phyloP scores from a whole-genome alignment of 768 basidiomycete species.

The Melanogaster broomeanus region DNA sequence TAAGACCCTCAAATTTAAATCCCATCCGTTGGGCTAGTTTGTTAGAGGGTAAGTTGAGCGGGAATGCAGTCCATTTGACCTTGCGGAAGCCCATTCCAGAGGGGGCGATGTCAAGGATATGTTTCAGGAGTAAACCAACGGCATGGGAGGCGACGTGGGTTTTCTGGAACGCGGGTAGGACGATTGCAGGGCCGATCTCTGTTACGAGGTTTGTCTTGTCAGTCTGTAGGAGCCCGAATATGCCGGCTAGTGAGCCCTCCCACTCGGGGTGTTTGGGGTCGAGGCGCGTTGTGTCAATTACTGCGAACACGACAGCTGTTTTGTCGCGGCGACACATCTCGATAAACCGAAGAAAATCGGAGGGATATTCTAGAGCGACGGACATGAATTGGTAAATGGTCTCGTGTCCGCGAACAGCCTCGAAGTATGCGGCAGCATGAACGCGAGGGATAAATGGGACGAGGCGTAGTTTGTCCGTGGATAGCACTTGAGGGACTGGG shows the following conservation, averaged over 20 bases:
- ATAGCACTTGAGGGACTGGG: conserved; percentile 10
- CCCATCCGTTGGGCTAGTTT: conserved; percentile 46
- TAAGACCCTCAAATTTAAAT: conserved; percentile 43
- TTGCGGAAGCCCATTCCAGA: conserved; percentile 46
- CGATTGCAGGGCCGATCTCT: conserved; percentile 36
- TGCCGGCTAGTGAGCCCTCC: conserved; percentile 37
- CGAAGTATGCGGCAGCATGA: conserved; percentile 17
- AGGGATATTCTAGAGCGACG: conserved; percentile 7
- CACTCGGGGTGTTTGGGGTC: conserved; percentile 27
- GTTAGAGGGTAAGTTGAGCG: conserved; percentile 38
- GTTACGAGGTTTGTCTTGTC: conserved; percentile 17
- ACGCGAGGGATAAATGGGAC: conserved; percentile 22
- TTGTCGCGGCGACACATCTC: conserved; percentile 10
- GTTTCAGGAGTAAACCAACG: conserved; percentile 34
- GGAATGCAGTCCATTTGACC: conserved; percentile 44
- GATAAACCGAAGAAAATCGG: conserved; percentile 9
- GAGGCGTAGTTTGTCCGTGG: conserved; percentile 18
- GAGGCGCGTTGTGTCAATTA: conserved; percentile 40
- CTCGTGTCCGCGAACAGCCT: conserved; percentile 20
- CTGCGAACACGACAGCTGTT: conserved; percentile 33
- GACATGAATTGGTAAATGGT: conserved; percentile 16
- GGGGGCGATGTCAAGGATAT: conserved; percentile 29
- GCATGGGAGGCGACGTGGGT: conserved; percentile 45
- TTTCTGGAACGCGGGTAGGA: conserved; percentile 40
- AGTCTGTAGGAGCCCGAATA: conserved; percentile 35